Conservation (phyloP, 208 protist genomes). For the Wallacemonas sp. region DNA sequence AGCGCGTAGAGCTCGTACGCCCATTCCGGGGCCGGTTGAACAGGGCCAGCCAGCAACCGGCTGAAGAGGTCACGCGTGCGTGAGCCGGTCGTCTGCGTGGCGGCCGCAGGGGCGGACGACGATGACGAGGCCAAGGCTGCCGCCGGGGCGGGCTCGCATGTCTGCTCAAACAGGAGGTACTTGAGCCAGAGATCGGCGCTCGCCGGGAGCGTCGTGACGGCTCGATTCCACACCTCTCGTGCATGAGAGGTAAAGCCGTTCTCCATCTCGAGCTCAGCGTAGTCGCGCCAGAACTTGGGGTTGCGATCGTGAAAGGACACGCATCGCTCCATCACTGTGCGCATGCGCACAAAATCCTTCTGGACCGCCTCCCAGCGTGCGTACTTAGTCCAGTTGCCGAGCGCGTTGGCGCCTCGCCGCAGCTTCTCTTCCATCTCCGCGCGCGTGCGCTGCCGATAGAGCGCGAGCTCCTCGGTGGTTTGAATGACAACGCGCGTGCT, state of each 20-base stretch:
- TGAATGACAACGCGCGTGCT: conserved; percentile 94
- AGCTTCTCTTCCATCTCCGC: conserved; percentile 96
- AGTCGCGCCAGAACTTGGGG: conserved; percentile 94
- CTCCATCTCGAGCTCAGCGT: conserved; percentile 98
- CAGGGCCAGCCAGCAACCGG: conserved; percentile 95
- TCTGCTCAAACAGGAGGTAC: conserved; percentile 96
- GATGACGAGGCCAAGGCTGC: conserved; percentile 84
- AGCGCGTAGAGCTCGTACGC: conserved; percentile 94
- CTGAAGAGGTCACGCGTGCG: conserved; percentile 93
- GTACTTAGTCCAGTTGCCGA: conserved; percentile 96
- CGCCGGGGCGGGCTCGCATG: not conserved
- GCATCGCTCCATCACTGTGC: conserved; percentile 96
- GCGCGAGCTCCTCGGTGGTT: conserved; percentile 94
- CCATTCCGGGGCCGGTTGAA: conserved; percentile 38
- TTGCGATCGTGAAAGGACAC: conserved; percentile 90
- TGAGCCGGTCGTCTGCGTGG: not conserved
- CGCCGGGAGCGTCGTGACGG: conserved; percentile 94
- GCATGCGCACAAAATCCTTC: conserved; percentile 94
- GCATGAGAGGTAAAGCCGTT: conserved; percentile 97
- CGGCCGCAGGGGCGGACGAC: not conserved
- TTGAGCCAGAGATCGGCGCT: conserved; percentile 97
- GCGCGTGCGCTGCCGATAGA: conserved; percentile 94
- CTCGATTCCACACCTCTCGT: conserved; percentile 97
- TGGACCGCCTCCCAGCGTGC: conserved; percentile 98
- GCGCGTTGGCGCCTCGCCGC: conserved; percentile 66